Evolutionary conservation across 495 filamentous ascomycete genomes (phyloP), one percentile per base, ranked within the genome.

Genomic region (Daldinia concentrica): DNA sequence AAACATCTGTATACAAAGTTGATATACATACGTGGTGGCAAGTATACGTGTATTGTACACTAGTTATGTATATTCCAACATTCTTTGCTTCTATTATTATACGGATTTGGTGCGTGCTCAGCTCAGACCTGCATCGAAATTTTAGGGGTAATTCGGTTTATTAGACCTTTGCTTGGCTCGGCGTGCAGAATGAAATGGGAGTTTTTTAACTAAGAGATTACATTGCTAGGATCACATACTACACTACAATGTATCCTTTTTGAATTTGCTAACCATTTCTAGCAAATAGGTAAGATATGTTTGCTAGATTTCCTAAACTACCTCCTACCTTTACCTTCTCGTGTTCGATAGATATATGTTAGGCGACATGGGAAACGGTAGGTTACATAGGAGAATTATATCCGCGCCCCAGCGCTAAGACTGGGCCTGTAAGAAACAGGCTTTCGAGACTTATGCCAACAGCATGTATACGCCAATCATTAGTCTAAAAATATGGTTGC

Each of bases 181-280:
- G 48, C 19, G 6, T 45, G 17, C 41, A 52, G 29, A 19, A 57
- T 24, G 27, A 68, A 68, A 56, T 17, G 57, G 58, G 45, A 55
- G 37, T n/a, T 54, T 54, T 56, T 67, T 24, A 30, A 66, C 58
- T 9, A 26, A 59, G 55, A 55, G 24, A 58, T 34, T 58, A 29
- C 43, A 59, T 59, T 59, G 27, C 62, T 39, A 58, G 34, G 43
- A 54, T 69, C 55, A 12, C 58, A 68, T 62, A 37, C 50, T 50
- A 12, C 32, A 30, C 57, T 24, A 54, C 39, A 52, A 29, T 15
- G 3, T 14, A 51, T 54, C 34, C 32, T 17, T 34, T 24, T 57
- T 17, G 6, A 58, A 48, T 60, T 58, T 17, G 45, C 54, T 55
- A 58, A 50, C 66, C 59, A 63, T 58, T 63, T 41, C 37, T 12